Conservation (phyloP, 148 eudicot genomes). For the Hydrangea macrophylla region DNA sequence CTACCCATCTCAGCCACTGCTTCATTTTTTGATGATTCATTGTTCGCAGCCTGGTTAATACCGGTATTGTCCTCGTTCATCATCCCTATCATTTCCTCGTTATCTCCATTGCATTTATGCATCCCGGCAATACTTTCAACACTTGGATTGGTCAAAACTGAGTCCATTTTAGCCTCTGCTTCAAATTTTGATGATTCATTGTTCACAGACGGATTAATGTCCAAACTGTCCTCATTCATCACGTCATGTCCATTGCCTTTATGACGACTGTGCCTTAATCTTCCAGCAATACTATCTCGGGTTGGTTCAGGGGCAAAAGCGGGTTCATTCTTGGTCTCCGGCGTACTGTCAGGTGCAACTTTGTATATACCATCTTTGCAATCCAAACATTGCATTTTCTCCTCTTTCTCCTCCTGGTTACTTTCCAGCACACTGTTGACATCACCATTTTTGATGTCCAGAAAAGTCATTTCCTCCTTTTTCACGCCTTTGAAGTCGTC, state of each 20-base stretch:
- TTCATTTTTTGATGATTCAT: background rate
- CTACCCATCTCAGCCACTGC: background rate
- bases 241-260: background rate
- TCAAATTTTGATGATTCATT: too few species aligned
- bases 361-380: background rate
- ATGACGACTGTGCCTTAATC: conserved; percentile 37
- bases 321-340: background rate
- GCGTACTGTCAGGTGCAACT: background rate
- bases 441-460: background rate
- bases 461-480: background rate
- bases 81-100: background rate
- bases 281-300: conserved; percentile 33
- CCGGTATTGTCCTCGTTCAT: background rate
- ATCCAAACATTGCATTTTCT: background rate
- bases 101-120: too few species aligned
- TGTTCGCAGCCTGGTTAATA: background rate
- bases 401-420: conserved; percentile 9
- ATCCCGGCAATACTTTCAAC: too few species aligned
- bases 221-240: too few species aligned
- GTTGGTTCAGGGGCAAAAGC: conserved; percentile 7
- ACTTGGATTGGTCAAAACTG: too few species aligned
- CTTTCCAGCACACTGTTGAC: background rate
- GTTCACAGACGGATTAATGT: too few species aligned
- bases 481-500: conserved; percentile 12
- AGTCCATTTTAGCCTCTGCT: too few species aligned